Evolutionary conservation across 1,284 basidiomycete genomes (phyloP).

Genomic region (Vanrija humicola): DNA sequence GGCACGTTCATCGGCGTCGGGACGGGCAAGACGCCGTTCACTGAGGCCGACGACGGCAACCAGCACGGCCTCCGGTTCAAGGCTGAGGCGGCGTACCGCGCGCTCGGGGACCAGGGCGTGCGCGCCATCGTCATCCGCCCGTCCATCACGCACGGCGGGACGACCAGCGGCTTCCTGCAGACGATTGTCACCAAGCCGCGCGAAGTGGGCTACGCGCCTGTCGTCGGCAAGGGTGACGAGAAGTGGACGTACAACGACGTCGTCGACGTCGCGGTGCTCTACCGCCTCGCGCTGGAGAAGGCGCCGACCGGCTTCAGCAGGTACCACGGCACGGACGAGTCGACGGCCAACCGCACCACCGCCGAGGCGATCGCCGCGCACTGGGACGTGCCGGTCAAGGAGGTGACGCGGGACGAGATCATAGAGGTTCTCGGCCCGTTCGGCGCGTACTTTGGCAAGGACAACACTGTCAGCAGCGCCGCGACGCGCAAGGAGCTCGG

Average conservation of each 20-base stretch:
- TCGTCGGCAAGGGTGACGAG: conserved; percentile 17
- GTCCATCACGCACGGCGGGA: conserved; percentile 23
- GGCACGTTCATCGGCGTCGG: conserved; percentile 9
- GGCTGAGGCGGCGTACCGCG: conserved; percentile 3
- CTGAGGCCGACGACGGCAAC: neutral
- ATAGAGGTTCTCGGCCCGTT: conserved; percentile 15
- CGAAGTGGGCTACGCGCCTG: conserved; percentile 14
- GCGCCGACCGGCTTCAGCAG: conserved; percentile 14
- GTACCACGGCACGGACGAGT: conserved; percentile 20
- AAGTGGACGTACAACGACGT: conserved; percentile 23
- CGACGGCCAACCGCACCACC: conserved; percentile 13
- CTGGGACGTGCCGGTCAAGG: conserved; percentile 10
- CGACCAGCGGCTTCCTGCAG: conserved; percentile 17
- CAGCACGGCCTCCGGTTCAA: neutral
- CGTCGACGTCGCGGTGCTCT: conserved; percentile 27
- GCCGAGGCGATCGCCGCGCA: conserved; percentile 20
- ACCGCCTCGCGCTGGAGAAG: conserved; percentile 20
- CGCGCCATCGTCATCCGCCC: conserved; percentile 16
- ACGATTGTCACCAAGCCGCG: conserved; percentile 12
- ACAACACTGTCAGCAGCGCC: neutral
- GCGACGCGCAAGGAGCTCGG: neutral
- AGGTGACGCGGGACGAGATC: conserved; percentile 13
- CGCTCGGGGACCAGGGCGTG: conserved; percentile 13
- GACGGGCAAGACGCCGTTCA: neutral
- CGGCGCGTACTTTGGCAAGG: neutral